Evolutionary conservation across 768 basidiomycete genomes (phyloP).

Genomic region (Fomitopsis pulvina): DNA sequence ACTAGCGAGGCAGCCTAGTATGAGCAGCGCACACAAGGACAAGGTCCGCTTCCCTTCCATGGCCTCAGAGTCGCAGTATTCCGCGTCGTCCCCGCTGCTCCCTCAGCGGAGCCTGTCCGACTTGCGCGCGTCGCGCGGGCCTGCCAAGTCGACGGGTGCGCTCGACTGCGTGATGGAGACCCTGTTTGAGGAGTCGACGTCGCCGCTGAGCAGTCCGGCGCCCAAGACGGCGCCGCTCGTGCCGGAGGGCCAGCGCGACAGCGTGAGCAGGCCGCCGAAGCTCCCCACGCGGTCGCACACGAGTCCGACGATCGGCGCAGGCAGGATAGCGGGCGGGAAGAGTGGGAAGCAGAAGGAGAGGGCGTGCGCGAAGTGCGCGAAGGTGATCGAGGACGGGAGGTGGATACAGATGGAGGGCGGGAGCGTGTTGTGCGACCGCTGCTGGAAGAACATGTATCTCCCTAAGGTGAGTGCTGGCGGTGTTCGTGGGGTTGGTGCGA

Average conservation of each 20-base stretch:
- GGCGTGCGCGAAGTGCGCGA: constrained; percentile 61
- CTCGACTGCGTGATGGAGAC: constrained; percentile 47
- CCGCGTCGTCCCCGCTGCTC: constrained; percentile 15
- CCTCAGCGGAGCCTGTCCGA: constrained; percentile 22
- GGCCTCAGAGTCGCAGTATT: constrained; percentile 17
- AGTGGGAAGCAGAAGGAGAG: constrained; percentile 22
- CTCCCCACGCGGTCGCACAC: constrained; percentile 52
- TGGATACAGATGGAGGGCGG: constrained; percentile 79
- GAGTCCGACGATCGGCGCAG: constrained; percentile 31
- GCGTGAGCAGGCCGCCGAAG: constrained; percentile 46
- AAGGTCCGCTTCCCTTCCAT: constrained; percentile 33
- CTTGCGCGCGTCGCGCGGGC: constrained; percentile 20
- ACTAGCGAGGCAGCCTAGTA: not conserved
- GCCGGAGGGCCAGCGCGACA: constrained; percentile 32
- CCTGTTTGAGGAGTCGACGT: constrained; percentile 35
- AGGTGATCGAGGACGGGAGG: constrained; percentile 67
- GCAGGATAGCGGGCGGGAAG: constrained; percentile 14
- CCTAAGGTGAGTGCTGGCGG: constrained; percentile 58
- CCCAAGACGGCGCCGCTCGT: constrained; percentile 17
- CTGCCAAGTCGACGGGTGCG: constrained; percentile 30
- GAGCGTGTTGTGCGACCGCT: constrained; percentile 76
- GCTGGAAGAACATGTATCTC: constrained; percentile 96
- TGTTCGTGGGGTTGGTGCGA: not conserved
- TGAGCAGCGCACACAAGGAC: constrained; percentile 8
- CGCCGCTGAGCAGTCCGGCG: constrained; percentile 28